Base-by-base conservation (phyloP, 768 basidiomycete species). In the Agaricus sinodeliciosus region DNA sequence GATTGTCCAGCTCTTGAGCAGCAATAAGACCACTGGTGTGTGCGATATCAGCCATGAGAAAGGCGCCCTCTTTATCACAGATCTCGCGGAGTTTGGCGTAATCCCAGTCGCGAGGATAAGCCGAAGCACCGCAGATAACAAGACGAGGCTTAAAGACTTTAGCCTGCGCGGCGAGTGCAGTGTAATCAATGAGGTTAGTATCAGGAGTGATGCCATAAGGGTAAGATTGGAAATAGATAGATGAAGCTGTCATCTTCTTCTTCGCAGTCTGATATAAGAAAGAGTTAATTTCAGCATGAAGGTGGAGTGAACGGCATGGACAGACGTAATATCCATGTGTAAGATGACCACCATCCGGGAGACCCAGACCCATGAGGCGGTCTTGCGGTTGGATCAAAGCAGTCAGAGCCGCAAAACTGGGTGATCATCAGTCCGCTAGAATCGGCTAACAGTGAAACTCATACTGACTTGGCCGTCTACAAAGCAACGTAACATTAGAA, bases 191-290 rank as follows among this genome's bases (percentile, higher is more conserved):
- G 59, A 95, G 78, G 66, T 96, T 87, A 51, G 86, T 89, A 41
- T 82, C 71, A 44, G 88, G 85, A 63, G 85, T 80, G 54, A 94
- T 84, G 44, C 79, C 83, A 62, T 98, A 99, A 43, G 96, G 95
- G 65, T 96, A 78, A 35, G 96, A 96, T 68, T 98, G 94, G 87
- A 98, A 99, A 78, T 98, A 98, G 74, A 99, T 97, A 16, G 96
- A 98, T 19, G 95, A 98, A 34, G 96, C 92, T 31, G 96, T 97
- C 85, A 99, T 98, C 74, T 99, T 98, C 79, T 97, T 96, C 77
- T 98, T 98, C 55, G 93, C 91, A 52, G 93, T 95, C 89, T 91
- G n/a, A n/a, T n/a, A 61, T 13, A 15, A 54, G 26, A 58, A 46
- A 55, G 43, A 49, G 37, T 51, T 42, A 49, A 15, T 47, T 31